Evolutionary conservation across 257 asterid species (phyloP), one percentile per base, ranked within the genome.

Genomic region (Rhazya stricta): DNA sequence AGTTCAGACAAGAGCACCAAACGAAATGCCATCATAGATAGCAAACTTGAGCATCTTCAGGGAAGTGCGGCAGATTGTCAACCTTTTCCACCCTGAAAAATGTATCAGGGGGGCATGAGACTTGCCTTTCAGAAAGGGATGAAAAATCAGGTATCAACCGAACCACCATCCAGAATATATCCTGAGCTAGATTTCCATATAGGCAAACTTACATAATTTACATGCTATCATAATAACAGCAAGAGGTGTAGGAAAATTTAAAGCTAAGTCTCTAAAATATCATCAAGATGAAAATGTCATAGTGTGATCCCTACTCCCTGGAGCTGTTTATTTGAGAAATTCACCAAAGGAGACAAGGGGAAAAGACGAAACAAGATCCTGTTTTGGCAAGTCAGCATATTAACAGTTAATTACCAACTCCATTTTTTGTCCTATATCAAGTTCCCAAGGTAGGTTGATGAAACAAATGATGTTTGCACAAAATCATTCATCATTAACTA

Each of bases 31-130:
- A 8, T 16, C 29, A 34, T 0, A 45, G 43, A 23, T 1, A 25
- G 63, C 2, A 46, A 34, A 11, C 51, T 63, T 42, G 21, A 39
- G 21, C 60, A 23, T 74, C 50, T 34, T 34, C 43, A 25, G 16
- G 29, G 29, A 61, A 62, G 50, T 19, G 27, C 37, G 11, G 51
- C 63, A 62, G 63, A 63, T 74, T 45, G 30, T 74, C 46, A 63
- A 34, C 78, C 78, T 36, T 74, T 74, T 48, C 78, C 71, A 45
- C 71, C 78, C 78, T 74, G 78, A 63, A 62, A 74, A 27, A 34
- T 5, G 4, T 45, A 37, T 65, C 48, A 65, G 21, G 6, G 21
- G 30, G 19, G 30, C 21, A 36, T 57, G 63, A 18, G 5, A 61
- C 67, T 13, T 1, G 16, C 10, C 23, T 61, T 12, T 61, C n/a